A percentile compares a stretch with the other conserved stretches of the same genome.
Evolutionary conservation across 1,284 basidiomycete species (phyloP).

Genomic region (Abortiporus biennis): DNA sequence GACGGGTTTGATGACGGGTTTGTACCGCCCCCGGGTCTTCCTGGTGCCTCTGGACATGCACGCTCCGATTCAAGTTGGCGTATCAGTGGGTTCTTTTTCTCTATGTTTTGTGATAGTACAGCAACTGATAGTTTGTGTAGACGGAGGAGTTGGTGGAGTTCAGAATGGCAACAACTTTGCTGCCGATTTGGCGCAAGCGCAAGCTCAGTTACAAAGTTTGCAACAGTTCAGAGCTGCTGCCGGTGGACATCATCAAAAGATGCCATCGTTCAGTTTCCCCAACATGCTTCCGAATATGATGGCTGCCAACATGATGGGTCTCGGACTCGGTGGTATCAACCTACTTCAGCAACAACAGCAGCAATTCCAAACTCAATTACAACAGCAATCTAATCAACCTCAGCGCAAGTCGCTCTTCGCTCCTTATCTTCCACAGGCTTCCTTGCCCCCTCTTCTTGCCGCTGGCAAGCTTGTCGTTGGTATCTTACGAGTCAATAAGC

Average conservation of each 20-base stretch:
- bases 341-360: constrained; percentile 85
- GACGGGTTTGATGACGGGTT: constrained; percentile 80
- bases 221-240: constrained; percentile 96
- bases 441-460: constrained; percentile 93
- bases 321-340: constrained; percentile 76
- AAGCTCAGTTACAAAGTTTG: constrained; percentile 92
- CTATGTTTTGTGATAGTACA: neutral
- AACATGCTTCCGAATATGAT: constrained; percentile 95
- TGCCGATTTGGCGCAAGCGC: constrained; percentile 88
- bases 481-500: constrained; percentile 96
- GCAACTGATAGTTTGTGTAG: constrained; percentile 36
- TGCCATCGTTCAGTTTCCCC: constrained; percentile 95
- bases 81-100: constrained; percentile 54
- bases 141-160: constrained; percentile 68
- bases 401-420: constrained; percentile 99
- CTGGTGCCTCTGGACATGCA: constrained; percentile 68
- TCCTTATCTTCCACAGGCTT: constrained; percentile 97
- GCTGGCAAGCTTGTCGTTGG: constrained; percentile 98
- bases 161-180: constrained; percentile 61
- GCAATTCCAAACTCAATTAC: constrained; percentile 84
- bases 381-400: constrained; percentile 83
- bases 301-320: constrained; percentile 91
- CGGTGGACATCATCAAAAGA: constrained; percentile 93
- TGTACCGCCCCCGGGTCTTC: constrained; percentile 38
- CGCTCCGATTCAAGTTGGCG: constrained; percentile 86